Evolutionary conservation across 805 yeast species (phyloP).

Genomic region (Saccharomycopsis olivae): DNA sequence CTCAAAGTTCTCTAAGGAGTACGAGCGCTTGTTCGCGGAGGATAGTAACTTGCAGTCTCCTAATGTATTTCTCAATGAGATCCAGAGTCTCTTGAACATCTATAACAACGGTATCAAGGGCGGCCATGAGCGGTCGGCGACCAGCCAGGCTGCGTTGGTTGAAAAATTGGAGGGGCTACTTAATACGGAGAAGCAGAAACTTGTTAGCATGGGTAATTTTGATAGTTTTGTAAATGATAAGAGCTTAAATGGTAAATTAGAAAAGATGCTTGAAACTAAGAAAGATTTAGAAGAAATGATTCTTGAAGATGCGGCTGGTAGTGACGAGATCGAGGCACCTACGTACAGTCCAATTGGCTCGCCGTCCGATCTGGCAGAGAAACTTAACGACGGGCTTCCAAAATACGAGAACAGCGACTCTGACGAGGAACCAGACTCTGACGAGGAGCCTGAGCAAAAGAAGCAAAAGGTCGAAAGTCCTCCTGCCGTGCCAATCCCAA

Average conservation of each 20-base stretch:
- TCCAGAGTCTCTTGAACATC: constrained; percentile 17
- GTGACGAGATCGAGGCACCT: constrained; percentile 4
- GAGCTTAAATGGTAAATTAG: constrained; percentile 21
- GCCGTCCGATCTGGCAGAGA: constrained; percentile 9
- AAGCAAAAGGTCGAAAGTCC: constrained; percentile 1
- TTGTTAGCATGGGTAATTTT: neutral
- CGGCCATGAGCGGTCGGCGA: neutral
- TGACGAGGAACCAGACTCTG: neutral
- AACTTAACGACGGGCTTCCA: constrained; percentile 1
- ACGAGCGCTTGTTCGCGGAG: constrained; percentile 22
- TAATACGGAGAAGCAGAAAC: neutral
- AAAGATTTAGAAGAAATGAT: constrained; percentile 22
- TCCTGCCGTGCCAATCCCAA: neutral
- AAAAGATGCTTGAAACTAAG: constrained; percentile 23
- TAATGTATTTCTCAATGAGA: constrained; percentile 22
- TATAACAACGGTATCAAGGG: constrained; percentile 9
- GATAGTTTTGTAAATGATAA: constrained; percentile 19
- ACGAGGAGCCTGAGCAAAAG: constrained; percentile 1
- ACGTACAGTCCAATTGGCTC: constrained; percentile 4
- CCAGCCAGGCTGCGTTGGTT: neutral
- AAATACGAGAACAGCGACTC: neutral
- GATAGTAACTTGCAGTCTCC: constrained; percentile 26
- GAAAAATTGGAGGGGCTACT: constrained; percentile 9
- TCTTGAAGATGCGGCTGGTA: constrained; percentile 1
- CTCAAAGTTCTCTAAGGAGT: constrained; percentile 20